Percentiles rank a stretch among this genome's conserved stretches.
Conservation (phyloP, 495 filamentous ascomycete genomes). For the Aspergillus heteromorphus region DNA sequence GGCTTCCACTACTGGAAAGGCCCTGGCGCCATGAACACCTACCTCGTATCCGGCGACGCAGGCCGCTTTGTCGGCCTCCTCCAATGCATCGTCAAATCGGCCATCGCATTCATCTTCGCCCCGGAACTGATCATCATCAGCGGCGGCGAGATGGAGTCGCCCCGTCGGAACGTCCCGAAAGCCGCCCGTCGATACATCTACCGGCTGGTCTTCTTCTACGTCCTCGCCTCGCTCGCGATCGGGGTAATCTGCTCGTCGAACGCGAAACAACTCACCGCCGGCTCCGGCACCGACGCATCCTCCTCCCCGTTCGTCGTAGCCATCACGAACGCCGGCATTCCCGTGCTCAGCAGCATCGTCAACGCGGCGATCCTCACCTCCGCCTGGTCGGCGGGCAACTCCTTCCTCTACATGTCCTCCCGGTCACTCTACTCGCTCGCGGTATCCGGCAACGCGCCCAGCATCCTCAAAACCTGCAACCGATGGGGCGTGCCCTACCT, state of each 20-base stretch:
- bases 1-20: slow-evolving; percentile 73
- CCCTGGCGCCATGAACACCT: slow-evolving; percentile 58
- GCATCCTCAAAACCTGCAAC: slow-evolving; percentile 44
- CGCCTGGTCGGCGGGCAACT: slow-evolving; percentile 68
- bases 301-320: slow-evolving; percentile 57
- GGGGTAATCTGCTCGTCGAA: slow-evolving; percentile 51
- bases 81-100: slow-evolving; percentile 40
- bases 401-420: slow-evolving; percentile 76
- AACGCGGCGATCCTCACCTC: slow-evolving; percentile 72
- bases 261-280: slow-evolving; percentile 49
- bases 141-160: slow-evolving; percentile 69
- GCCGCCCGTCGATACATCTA: slow-evolving; percentile 80
- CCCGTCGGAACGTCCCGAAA: slow-evolving; percentile 67
- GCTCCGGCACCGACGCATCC: slow-evolving; percentile 37
- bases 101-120: slow-evolving; percentile 53
- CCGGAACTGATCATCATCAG: slow-evolving; percentile 52
- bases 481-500: slow-evolving; percentile 45
- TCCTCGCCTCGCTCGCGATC: slow-evolving; percentile 50
- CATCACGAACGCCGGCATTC: slow-evolving; percentile 58
- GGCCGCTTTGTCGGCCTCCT: slow-evolving; percentile 44
- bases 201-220: slow-evolving; percentile 81
- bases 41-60: slow-evolving; percentile 23
- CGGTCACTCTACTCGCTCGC: slow-evolving; percentile 57
- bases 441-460: slow-evolving; percentile 45
- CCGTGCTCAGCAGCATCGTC: slow-evolving; percentile 64